Evolutionary conservation across 495 filamentous ascomycete species (phyloP), one percentile per base, ranked within the genome.

Genomic region (Hapsidospora chrysogenum): DNA sequence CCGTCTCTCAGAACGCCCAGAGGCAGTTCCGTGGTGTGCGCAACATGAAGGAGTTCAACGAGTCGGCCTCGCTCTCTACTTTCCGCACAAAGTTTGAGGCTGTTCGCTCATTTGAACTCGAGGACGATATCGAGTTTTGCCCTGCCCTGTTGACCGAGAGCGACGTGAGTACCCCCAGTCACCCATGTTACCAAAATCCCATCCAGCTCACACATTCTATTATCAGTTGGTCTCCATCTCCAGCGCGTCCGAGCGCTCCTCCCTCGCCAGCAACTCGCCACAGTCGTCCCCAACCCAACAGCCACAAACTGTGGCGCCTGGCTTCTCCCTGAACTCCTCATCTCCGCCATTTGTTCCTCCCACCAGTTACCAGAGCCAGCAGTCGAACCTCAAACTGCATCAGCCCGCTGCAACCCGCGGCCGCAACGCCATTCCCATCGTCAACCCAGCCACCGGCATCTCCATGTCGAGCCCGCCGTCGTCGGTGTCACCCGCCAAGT

Each of bases 111-210:
- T 99, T 99, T 51, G 89, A 99, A 45, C 64, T 99, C 45, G 87
- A 95, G 46, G 89, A 97, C 51, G 89, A 97, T 54, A 64, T 95
- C 60, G 79, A 93, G 53, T 97, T 97, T 58, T 95, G 89, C 53
- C 89, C 89, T 3, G 74, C 77, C 45, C 70, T 97, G 43, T 66
- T 95, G 63, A 94, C 86, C 17, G 86, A 96, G 54, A 85, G 76
- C 58, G 89, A 97, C 73, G 87, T 94, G 75, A 70, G 85, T 80
- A 44, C 20, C 25, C 20, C 33, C 9, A 36, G 33, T 27, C 15
- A 19, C 17, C n/a, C 26, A 8, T 13, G 5, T 3, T 16, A n/a
- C n/a, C 23, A 26, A 26, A 11, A 26, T 26, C 23, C 11, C 23
- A 6, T 6, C 11, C 23, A 11, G 11, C 23, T 26, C 6, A 26